phyloP scores from a whole-genome alignment of 192 early-diverging fungal species.

The Rhizophagus prolifer region DNA sequence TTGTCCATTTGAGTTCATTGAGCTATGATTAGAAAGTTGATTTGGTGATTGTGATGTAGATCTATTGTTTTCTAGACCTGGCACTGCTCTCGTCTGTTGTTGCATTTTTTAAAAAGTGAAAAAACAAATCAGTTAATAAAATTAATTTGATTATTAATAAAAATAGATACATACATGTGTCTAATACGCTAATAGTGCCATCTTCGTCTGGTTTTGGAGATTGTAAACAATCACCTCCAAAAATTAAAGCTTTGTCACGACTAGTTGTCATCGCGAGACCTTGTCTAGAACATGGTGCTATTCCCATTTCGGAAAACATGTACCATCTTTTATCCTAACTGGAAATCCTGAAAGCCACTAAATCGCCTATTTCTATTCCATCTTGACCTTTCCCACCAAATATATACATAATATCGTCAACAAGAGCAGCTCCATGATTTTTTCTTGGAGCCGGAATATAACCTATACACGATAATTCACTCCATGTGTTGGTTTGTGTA shows the following conservation, averaged over 20 bases:
- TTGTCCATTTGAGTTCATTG: neutral
- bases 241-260: slow-evolving; percentile 46
- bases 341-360: slow-evolving; percentile 51
- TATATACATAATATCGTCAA: slow-evolving; percentile 56
- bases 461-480: slow-evolving; percentile 40
- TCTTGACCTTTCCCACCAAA: slow-evolving; percentile 50
- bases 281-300: neutral
- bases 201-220: slow-evolving; percentile 42
- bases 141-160: neutral
- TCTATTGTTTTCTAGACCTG: neutral
- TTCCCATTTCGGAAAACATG: neutral
- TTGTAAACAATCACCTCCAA: slow-evolving; percentile 52
- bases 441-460: slow-evolving; percentile 48
- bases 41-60: neutral
- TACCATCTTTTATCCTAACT: slow-evolving; percentile 33
- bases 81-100: neutral
- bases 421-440: slow-evolving; percentile 34
- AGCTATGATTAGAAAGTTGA: neutral
- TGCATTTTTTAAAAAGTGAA: neutral
- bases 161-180: slow-evolving; percentile 45
- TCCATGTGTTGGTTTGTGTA: slow-evolving; percentile 42
- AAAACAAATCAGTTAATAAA: neutral
- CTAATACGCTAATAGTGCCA: slow-evolving; percentile 40
- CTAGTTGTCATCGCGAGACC: slow-evolving; percentile 27
- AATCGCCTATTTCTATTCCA: slow-evolving; percentile 45